phyloP scores from a whole-genome alignment of 202 grass and related monocot species.

The Zizania palustris region DNA sequence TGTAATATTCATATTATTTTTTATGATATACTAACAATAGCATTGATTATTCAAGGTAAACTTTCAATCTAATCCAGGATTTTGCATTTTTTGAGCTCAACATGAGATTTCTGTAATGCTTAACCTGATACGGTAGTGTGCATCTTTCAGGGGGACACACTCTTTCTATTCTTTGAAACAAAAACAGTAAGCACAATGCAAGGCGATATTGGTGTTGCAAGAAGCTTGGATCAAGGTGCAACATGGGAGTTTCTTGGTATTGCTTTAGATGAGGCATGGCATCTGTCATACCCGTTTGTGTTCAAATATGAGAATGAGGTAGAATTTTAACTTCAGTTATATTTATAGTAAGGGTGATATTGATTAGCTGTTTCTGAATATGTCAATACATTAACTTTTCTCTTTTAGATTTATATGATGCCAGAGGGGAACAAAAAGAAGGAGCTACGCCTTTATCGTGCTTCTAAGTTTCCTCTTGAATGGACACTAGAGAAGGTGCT shows the following conservation, averaged over 20 bases:
- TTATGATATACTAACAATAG: background rate
- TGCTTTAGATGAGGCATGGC: conserved; percentile 87
- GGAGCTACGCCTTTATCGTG: conserved; percentile 86
- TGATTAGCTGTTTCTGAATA: background rate
- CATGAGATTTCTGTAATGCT: background rate
- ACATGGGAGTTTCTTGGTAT: conserved; percentile 98
- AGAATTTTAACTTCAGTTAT: conserved; percentile 29
- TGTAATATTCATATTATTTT: background rate
- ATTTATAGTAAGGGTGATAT: background rate
- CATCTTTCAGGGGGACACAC: conserved; percentile 56
- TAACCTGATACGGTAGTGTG: conserved; percentile 34
- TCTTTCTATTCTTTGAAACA: conserved; percentile 94
- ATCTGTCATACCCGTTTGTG: conserved; percentile 95
- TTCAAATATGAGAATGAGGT: conserved; percentile 95
- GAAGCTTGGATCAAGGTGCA: conserved; percentile 80
- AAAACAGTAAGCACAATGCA: conserved; percentile 71
- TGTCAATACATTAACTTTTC: conserved; percentile 28
- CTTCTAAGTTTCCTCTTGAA: conserved; percentile 85
- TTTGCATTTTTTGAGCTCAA: conserved; percentile 13
- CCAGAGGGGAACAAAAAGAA: conserved; percentile 94
- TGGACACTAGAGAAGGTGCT: conserved; percentile 96
- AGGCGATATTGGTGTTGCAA: conserved; percentile 96
- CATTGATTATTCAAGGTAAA: conserved; percentile 18
- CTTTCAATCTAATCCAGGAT: background rate
- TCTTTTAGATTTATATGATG: conserved; percentile 94